Conservation (phyloP, 345 rosid species). For the Citrus mangshanensis region DNA sequence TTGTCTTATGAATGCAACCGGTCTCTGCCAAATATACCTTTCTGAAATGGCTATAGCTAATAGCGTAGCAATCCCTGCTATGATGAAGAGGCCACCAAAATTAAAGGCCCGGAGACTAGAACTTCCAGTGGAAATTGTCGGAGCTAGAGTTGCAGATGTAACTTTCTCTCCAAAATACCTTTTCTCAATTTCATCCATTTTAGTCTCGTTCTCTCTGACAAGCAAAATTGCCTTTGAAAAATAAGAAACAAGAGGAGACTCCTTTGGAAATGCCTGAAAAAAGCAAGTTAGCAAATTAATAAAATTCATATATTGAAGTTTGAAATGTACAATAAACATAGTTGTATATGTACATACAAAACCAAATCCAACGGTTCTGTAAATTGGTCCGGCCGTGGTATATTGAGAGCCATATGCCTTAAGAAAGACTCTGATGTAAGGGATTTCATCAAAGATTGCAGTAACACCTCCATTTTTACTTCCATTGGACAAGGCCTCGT, state of each 20-base stretch:
- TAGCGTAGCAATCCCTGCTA: constrained; percentile 7
- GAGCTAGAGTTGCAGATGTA: not conserved
- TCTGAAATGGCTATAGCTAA: constrained; percentile 4
- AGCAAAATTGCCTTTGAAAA: constrained; percentile 24
- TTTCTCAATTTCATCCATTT: constrained; percentile 4
- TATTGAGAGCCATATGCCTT: not conserved
- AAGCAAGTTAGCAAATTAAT: not conserved
- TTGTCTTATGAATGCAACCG: not conserved
- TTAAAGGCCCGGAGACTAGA: constrained; percentile 11
- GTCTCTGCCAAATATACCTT: not conserved
- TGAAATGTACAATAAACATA: not conserved
- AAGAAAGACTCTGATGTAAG: constrained; percentile 15
- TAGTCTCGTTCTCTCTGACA: constrained; percentile 4
- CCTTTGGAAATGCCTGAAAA: constrained; percentile 19
- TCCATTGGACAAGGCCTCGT: constrained; percentile 1
- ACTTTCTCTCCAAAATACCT: constrained; percentile 1
- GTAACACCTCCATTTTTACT: constrained; percentile 16
- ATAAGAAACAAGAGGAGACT: constrained; percentile 20
- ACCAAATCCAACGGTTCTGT: constrained; percentile 20
- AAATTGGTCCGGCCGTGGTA: constrained; percentile 9
- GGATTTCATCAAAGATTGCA: constrained; percentile 18
- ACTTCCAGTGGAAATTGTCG: not conserved
- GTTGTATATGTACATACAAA: constrained; percentile 14
- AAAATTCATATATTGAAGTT: not conserved
- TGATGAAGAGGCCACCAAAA: constrained; percentile 30